phyloP scores from a whole-genome alignment of 208 protist genomes.

The Leishmania tropica region DNA sequence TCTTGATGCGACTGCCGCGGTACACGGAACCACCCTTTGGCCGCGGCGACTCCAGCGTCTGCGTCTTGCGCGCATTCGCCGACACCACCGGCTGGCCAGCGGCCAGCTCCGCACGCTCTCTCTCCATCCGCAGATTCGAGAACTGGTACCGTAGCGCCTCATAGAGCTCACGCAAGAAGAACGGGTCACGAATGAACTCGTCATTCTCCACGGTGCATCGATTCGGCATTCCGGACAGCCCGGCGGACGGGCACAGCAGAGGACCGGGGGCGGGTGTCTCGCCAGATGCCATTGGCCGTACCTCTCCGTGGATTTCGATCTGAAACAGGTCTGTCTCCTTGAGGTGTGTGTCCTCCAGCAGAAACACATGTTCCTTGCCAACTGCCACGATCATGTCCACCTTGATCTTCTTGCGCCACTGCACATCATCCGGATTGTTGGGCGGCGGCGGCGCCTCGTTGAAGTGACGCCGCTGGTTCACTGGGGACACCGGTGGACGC shows the following conservation, averaged over 20 bases:
- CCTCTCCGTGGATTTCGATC: slow-evolving; percentile 58
- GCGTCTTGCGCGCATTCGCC: slow-evolving; percentile 23
- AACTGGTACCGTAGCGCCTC: slow-evolving; percentile 73
- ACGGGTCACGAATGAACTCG: slow-evolving; percentile 56
- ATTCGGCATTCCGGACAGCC: slow-evolving; percentile 27
- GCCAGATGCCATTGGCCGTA: slow-evolving; percentile 33
- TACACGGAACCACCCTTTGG: slow-evolving; percentile 20
- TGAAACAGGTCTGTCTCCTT: slow-evolving; percentile 65
- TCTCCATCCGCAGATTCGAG: slow-evolving; percentile 44
- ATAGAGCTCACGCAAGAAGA: slow-evolving; percentile 66
- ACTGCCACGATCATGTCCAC: slow-evolving; percentile 51
- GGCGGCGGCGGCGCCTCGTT: slow-evolving; percentile 26
- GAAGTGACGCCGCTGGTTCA: slow-evolving; percentile 21
- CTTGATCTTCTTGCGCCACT: slow-evolving; percentile 79
- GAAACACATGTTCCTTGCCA: slow-evolving; percentile 51
- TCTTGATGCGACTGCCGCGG: slow-evolving; percentile 36
- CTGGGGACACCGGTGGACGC: slow-evolving; percentile 19
- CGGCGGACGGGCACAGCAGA: slow-evolving; percentile 47
- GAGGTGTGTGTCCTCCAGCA: slow-evolving; percentile 51
- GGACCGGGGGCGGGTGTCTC: slow-evolving; percentile 47
- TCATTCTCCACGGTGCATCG: slow-evolving; percentile 46
- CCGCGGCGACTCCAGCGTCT: slow-evolving; percentile 62
- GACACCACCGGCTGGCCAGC: slow-evolving; percentile 22
- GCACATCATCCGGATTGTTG: slow-evolving; percentile 30
- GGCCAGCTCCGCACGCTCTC: slow-evolving; percentile 36